These are phyloP conservation scores for Saksenaea vasiformis DNA, from an alignment of 371 early-diverging fungal species.

Conservation along the genomic window DNA sequence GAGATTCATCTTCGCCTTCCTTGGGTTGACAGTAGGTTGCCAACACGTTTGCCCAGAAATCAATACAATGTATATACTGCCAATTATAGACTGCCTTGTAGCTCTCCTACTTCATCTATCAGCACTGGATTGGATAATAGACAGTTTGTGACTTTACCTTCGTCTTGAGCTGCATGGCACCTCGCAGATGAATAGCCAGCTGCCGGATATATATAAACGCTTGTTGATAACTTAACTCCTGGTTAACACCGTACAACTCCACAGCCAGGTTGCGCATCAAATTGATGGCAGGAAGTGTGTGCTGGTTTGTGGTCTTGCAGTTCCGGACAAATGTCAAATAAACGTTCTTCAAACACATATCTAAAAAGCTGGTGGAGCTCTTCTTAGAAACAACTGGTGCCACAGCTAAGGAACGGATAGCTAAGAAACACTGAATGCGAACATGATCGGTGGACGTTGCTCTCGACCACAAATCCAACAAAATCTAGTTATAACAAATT, in stretches of 20 bases:
- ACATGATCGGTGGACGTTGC: constrained; percentile 64
- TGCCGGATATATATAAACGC: constrained; percentile 92
- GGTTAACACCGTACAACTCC: constrained; percentile 80
- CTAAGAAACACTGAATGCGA: constrained; percentile 80
- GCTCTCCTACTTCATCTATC: constrained; percentile 56
- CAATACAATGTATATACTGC: constrained; percentile 90
- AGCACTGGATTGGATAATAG: not conserved
- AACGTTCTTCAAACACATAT: constrained; percentile 67
- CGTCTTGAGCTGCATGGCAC: constrained; percentile 77
- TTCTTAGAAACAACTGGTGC: constrained; percentile 26
- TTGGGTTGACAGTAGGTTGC: constrained; percentile 61
- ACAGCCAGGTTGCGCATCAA: constrained; percentile 90
- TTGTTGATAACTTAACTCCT: constrained; percentile 82
- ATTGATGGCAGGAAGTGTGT: constrained; percentile 82
- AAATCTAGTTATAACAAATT: constrained; percentile 21
- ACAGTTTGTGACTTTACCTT: constrained; percentile 36
- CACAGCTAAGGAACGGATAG: constrained; percentile 71
- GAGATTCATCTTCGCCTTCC: constrained; percentile 49
- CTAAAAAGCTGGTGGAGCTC: constrained; percentile 33
- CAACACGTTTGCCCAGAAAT: constrained; percentile 86
- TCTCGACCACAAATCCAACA: constrained; percentile 60
- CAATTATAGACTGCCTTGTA: constrained; percentile 90
- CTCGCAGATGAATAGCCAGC: constrained; percentile 86
- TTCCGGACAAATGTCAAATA: constrained; percentile 81
- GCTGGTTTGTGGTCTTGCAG: constrained; percentile 73